Base-by-base conservation (phyloP, 1,284 basidiomycete species). In the Malassezia dermatis region DNA sequence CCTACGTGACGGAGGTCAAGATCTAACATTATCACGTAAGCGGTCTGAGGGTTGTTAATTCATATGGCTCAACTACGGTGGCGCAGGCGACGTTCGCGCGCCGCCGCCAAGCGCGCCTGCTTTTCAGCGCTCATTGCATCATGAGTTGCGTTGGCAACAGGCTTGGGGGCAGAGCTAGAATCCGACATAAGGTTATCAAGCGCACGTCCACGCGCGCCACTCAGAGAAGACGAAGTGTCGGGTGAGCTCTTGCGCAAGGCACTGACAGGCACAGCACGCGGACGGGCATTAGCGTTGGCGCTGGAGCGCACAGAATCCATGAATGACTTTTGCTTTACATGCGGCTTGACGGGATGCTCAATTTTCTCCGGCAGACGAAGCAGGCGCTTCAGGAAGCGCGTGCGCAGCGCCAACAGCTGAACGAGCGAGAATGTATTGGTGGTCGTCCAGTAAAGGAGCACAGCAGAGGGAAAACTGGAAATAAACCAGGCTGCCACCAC, bases 401-500 rank as follows among this genome's bases (percentile, higher is more conserved):
- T 56, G 28, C 67, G 66, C 2, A 72, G 40, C 4, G 61, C 48
- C 3, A 63, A 50, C 15, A 80, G 79, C 72, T 81, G 80, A 4
- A 76, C 35, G n/a, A 81, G 69, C n/a, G 79, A 79, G 62, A 78
- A 76, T 35, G 72, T 60, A 66, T 80, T 80, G 53, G 79, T 78
- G 28, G 78, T 77, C 6, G 77, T 65, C 65, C 86, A 79, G 62
- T 83, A 82, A 6, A 86, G 71, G 58, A 84, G 76, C 13, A 86
- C 77, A 35, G 60, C 61, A 17, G 62, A 63, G 1, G 63, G 61
- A 52, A 78, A 75, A 42, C 68, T 65, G 19, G 75, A 72, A 42
- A 89, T 82, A 66, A 89, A 77, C 59, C 78, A 81, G 28, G 87
- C 75, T 27, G 81, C 78, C 21, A 79, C 62, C 32, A 86, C 64